Conservation (phyloP, 257 asterid species). For the Capsicum baccatum region DNA sequence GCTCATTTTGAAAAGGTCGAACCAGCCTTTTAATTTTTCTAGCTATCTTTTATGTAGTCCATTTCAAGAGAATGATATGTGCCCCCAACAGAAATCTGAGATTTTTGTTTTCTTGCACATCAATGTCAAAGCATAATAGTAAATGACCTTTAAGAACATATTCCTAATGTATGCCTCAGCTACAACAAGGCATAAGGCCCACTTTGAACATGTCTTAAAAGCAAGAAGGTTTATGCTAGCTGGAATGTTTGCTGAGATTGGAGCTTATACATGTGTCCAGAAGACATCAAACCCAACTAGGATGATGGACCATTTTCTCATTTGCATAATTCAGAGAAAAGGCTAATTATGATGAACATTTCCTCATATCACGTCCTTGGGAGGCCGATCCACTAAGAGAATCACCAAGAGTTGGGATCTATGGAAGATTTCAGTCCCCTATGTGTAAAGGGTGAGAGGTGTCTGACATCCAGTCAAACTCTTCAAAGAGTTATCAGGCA, state of each 20-base stretch:
- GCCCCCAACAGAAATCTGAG: neutral
- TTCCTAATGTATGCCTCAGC: slow-evolving; percentile 18
- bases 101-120: slow-evolving; percentile 14
- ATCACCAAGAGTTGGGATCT: slow-evolving; percentile 13
- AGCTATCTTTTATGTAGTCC: neutral
- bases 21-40: neutral
- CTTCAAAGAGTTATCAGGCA: neutral
- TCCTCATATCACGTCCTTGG: neutral
- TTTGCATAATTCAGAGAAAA: slow-evolving; percentile 7
- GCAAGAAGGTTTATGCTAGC: neutral
- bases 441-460: neutral
- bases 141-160: slow-evolving; percentile 2
- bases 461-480: neutral
- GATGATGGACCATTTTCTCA: slow-evolving; percentile 18
- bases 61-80: slow-evolving; percentile 18
- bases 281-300: neutral
- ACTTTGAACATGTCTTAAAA: neutral
- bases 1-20: neutral
- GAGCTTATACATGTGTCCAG: slow-evolving; percentile 23
- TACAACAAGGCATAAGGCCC: neutral
- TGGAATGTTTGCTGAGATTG: slow-evolving; percentile 12
- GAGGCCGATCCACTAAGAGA: neutral
- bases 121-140: neutral
- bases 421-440: neutral
- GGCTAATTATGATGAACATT: slow-evolving; percentile 13